Conservation (phyloP, 2,329 filamentous ascomycete genomes). For the Purpureocillium takamizusanense region DNA sequence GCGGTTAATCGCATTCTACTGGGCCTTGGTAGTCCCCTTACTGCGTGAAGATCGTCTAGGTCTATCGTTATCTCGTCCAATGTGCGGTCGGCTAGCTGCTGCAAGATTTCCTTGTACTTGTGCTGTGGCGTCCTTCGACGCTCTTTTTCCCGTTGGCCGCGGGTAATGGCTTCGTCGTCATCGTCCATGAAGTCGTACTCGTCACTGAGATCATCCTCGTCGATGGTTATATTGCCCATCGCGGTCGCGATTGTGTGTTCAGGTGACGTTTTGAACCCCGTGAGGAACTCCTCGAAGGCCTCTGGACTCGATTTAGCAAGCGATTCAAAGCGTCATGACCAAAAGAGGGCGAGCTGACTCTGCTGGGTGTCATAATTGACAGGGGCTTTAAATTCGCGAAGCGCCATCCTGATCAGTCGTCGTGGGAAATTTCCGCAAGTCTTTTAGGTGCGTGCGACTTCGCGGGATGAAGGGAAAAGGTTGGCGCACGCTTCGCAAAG, state of each 20-base stretch:
- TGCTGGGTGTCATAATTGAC: slow-evolving; percentile 87
- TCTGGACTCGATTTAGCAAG: slow-evolving; percentile 35
- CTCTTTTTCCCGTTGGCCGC: slow-evolving; percentile 39
- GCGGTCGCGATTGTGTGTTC: slow-evolving; percentile 68
- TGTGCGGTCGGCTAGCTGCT: slow-evolving; percentile 75
- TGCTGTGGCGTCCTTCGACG: slow-evolving; percentile 51
- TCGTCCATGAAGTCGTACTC: slow-evolving; percentile 93
- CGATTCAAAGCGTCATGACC: background rate
- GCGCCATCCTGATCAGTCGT: slow-evolving; percentile 56
- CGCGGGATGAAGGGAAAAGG: too few relatives aligned
- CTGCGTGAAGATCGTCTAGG: slow-evolving; percentile 73
- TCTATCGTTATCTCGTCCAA: slow-evolving; percentile 75
- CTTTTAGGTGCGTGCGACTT: too few relatives aligned
- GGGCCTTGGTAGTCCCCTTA: slow-evolving; percentile 29
- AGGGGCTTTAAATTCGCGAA: slow-evolving; percentile 66
- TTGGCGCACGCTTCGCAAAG: slow-evolving; percentile 9
- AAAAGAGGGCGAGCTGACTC: slow-evolving; percentile 41
- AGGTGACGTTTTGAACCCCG: slow-evolving; percentile 74
- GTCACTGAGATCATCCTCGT: slow-evolving; percentile 78
- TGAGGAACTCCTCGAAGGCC: slow-evolving; percentile 81
- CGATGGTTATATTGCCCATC: slow-evolving; percentile 74
- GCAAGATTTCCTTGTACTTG: slow-evolving; percentile 85
- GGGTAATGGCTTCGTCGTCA: slow-evolving; percentile 50
- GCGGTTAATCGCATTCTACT: background rate
- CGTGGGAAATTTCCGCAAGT: too few relatives aligned